Evolutionary conservation across 441 rosid species (phyloP).

Genomic region (Cnidoscolus chayamansa): DNA sequence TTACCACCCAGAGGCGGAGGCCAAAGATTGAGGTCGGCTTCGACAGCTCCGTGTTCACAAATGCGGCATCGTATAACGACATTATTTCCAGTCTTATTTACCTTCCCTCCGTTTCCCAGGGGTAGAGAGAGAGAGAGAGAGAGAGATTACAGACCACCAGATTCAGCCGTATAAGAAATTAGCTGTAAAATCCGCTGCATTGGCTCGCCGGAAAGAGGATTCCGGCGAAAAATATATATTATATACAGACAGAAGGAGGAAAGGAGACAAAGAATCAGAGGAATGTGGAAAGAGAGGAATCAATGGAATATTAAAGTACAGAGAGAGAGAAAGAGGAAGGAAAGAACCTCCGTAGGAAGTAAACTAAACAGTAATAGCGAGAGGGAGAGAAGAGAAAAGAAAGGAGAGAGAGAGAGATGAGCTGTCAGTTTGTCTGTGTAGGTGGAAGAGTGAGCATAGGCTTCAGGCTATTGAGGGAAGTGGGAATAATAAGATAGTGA

Average conservation of each 20-base stretch:
- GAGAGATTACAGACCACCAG: not conserved
- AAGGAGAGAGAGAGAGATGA: conserved; percentile 26
- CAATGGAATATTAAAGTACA: not conserved
- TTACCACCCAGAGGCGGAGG: conserved; percentile 85
- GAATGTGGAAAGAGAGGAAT: not conserved
- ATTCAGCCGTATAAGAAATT: not conserved
- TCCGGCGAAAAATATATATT: conserved; percentile 9
- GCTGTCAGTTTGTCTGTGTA: conserved; percentile 43
- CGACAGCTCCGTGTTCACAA: conserved; percentile 69
- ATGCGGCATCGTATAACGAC: conserved; percentile 74
- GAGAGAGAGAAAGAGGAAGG: not conserved
- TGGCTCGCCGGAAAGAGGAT: conserved; percentile 18
- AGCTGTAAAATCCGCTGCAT: conserved; percentile 1
- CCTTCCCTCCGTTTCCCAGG: not conserved
- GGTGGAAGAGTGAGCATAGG: conserved; percentile 12
- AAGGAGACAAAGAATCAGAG: not conserved
- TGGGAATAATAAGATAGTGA: not conserved
- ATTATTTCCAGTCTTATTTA: conserved; percentile 26
- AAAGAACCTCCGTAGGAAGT: not conserved
- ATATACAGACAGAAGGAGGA: not conserved
- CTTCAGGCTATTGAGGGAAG: not conserved
- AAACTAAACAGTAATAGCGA: not conserved
- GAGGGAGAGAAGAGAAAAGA: not conserved
- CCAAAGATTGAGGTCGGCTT: conserved; percentile 90
- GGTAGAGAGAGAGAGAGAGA: not conserved